Evolutionary conservation across 257 asterid genomes (phyloP).

Genomic region (Rhazya stricta): DNA sequence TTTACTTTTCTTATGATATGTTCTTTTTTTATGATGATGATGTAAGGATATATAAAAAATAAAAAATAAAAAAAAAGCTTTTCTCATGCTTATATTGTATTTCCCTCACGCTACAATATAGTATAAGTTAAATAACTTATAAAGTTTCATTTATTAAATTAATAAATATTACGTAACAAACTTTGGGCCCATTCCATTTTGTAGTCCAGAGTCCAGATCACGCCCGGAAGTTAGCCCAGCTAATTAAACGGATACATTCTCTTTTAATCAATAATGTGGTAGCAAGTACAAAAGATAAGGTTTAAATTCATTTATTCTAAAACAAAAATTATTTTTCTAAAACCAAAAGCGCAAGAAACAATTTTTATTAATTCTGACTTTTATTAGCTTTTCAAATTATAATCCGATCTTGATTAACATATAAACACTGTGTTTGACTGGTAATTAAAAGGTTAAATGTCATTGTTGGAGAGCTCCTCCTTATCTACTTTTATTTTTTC

Average conservation of each 20-base stretch:
- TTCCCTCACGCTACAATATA: neutral
- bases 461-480: constrained; percentile 37
- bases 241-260: constrained; percentile 12
- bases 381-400: neutral
- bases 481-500: constrained; percentile 20
- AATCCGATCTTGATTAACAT: neutral
- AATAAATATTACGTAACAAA: neutral
- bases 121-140: neutral
- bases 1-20: neutral
- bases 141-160: neutral
- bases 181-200: constrained; percentile 4
- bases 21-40: constrained; percentile 2
- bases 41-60: neutral
- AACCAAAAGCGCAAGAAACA: neutral
- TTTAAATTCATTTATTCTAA: neutral
- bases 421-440: constrained; percentile 21
- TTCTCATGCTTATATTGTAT: too few species aligned
- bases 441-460: constrained; percentile 20
- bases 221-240: constrained; percentile 21
- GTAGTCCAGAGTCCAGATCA: neutral
- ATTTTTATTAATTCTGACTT: constrained; percentile 5
- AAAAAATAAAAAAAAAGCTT: neutral
- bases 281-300: neutral
- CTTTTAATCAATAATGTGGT: constrained; percentile 1
- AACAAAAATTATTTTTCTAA: neutral